Evolutionary conservation across 2,329 filamentous ascomycete genomes (phyloP), one percentile per base, ranked within the genome.

Genomic region (Bimuria novae-zelandiae): DNA sequence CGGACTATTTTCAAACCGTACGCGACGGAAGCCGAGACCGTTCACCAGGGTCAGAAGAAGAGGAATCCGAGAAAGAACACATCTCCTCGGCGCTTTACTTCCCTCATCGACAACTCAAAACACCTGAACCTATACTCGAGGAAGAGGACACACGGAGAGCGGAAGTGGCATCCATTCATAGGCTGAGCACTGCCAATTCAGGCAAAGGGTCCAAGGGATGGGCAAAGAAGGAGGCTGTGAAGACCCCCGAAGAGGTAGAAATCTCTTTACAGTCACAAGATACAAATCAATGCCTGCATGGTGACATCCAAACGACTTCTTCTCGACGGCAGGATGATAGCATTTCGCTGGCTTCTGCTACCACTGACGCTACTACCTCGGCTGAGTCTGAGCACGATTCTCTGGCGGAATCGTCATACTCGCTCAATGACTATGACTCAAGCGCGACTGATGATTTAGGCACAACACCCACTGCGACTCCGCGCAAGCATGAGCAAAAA

Each of bases 11-110:
- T n/a, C 60, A 67, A 47, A 23, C 56, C 35, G 51, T 60, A 25
- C 51, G 46, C 3, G 58, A 59, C 11, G 57, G 63, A 40, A 62
- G 46, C 35, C 52, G 50, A 51, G 65, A 66, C 22, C 65, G 41
- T 16, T 68, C 69, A 11, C 66, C 62, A 27, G 61, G 57, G 21
- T 73, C 70, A n/a, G 81, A 81, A 29, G 82, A 82, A 42, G 80
- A 84, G n/a, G 82, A 84, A 29, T 92, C 89, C 12, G 88, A 89
- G 52, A 86, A 89, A 69, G 90, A 94, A 71, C 90, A 93, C 72
- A 92, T 94, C 57, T 91, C 89, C n/a, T 93, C 89, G 27, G 90
- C 90, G 21, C 81, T 92, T 35, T 94, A 94, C 69, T 80, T 92
- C 42, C 90, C 90, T 36, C 90, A 93, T 76, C 86, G 90, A 63